Evolutionary conservation across 73 alveolate species (phyloP).

Genomic region (Uronychia binucleata): DNA sequence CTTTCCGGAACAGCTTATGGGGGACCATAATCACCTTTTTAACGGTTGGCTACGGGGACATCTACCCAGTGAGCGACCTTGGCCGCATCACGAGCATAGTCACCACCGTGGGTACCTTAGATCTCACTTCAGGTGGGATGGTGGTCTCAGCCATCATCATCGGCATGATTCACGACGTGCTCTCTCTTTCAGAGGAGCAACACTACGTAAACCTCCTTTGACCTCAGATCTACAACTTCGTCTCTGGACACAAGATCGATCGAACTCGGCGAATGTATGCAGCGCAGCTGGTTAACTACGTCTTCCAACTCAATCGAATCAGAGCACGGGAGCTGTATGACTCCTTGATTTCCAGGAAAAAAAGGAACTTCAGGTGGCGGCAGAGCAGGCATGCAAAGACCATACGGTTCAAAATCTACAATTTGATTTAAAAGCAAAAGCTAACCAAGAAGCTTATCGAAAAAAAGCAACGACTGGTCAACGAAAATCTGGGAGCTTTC

Average conservation of each 20-base stretch:
- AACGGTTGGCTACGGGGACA: slow-evolving; percentile 8
- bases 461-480: neutral
- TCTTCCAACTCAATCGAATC: neutral
- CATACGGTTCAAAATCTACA: neutral
- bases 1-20: neutral
- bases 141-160: slow-evolving; percentile 1
- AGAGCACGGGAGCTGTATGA: neutral
- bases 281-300: neutral
- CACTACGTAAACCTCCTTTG: neutral
- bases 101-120: neutral
- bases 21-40: neutral
- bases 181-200: neutral
- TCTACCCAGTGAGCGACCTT: neutral
- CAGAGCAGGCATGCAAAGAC: neutral
- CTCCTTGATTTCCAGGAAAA: neutral
- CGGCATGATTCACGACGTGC: neutral
- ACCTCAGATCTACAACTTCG: neutral
- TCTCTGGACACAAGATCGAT: neutral
- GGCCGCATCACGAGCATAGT: neutral
- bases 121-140: neutral
- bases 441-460: neutral
- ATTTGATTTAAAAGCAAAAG: neutral
- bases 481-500: neutral
- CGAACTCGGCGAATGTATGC: neutral
- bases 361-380: neutral